A percentile compares a stretch with the other conserved stretches of the same genome.
Conservation (phyloP, 2,329 filamentous ascomycete genomes). For the Pleomassaria siparia region DNA sequence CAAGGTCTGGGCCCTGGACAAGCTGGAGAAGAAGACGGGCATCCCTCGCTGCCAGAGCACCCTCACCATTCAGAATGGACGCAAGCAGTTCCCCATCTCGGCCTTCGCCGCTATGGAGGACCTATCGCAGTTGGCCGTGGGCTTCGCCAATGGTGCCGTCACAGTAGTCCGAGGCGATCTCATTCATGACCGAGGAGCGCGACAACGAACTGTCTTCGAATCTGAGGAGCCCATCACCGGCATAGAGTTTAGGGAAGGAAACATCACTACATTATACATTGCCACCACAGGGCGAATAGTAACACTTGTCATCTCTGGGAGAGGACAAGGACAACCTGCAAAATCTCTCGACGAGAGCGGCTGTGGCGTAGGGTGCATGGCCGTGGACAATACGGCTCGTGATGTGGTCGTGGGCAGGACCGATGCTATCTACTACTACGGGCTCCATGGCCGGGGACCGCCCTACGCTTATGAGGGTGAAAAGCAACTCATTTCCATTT, state of each 20-base stretch:
- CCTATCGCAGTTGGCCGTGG: slow-evolving; percentile 88
- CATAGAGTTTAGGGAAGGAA: slow-evolving; percentile 70
- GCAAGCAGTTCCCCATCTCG: slow-evolving; percentile 92
- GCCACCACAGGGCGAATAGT: slow-evolving; percentile 87
- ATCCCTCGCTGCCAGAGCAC: slow-evolving; percentile 85
- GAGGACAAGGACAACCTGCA: slow-evolving; percentile 85
- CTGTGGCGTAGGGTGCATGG: slow-evolving; percentile 94
- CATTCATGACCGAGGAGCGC: slow-evolving; percentile 91
- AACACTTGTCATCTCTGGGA: slow-evolving; percentile 82
- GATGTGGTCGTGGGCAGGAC: slow-evolving; percentile 91
- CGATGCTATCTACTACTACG: slow-evolving; percentile 95
- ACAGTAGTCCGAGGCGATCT: slow-evolving; percentile 92
- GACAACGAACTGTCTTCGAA: slow-evolving; percentile 92
- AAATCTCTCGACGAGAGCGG: slow-evolving; percentile 87
- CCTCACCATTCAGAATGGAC: slow-evolving; percentile 81
- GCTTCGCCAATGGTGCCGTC: slow-evolving; percentile 93
- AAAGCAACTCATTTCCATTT: slow-evolving; percentile 79
- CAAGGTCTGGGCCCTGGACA: slow-evolving; percentile 98
- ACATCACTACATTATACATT: slow-evolving; percentile 79
- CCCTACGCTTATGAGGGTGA: slow-evolving; percentile 89
- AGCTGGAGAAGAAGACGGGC: slow-evolving; percentile 90
- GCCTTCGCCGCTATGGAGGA: slow-evolving; percentile 87
- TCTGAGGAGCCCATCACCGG: slow-evolving; percentile 96
- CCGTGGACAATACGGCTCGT: slow-evolving; percentile 73
- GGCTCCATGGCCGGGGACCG: slow-evolving; percentile 77